A percentile compares a stretch with the other conserved stretches of the same genome.
Evolutionary conservation across 2,329 filamentous ascomycete genomes (phyloP).

Genomic region (Claviceps digitariae): DNA sequence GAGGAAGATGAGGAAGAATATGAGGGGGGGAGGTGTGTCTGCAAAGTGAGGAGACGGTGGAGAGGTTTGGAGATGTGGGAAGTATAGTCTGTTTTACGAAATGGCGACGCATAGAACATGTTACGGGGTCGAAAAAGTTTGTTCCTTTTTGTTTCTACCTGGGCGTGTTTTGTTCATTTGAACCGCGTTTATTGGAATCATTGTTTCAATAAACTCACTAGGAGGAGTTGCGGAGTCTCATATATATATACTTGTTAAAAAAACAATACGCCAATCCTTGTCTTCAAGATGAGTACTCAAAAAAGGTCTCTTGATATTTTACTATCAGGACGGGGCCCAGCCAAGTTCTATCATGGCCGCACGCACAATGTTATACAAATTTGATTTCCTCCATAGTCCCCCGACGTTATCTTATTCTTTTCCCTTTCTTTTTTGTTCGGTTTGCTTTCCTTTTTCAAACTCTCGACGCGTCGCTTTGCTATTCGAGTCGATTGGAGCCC

Average conservation of each 20-base stretch:
- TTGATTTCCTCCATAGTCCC: not conserved
- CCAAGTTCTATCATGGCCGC: not conserved
- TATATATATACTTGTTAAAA: not conserved
- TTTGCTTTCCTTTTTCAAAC: too few species aligned
- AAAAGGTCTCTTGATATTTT: not conserved
- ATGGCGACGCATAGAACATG: too few species aligned
- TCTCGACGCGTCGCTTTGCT: too few species aligned
- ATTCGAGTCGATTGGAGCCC: too few species aligned
- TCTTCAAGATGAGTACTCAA: not conserved
- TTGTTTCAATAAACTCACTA: too few species aligned
- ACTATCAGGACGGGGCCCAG: not conserved
- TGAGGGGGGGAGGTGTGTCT: slow-evolving; percentile 19
- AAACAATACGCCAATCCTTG: too few species aligned
- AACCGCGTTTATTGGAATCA: not conserved
- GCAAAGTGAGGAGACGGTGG: not conserved
- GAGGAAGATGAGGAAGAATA: slow-evolving; percentile 54
- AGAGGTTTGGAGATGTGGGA: not conserved
- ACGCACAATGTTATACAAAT: not conserved
- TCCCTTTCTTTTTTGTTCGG: too few species aligned
- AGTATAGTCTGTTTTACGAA: too few species aligned
- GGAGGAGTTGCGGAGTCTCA: too few species aligned
- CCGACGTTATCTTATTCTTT: too few species aligned
- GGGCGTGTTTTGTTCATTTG: not conserved
- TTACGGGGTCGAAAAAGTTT: too few species aligned
- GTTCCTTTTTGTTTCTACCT: too few species aligned